Evolutionary conservation across 495 filamentous ascomycete genomes (phyloP), one percentile per base, ranked within the genome.

Genomic region (Xylaria telfairii): DNA sequence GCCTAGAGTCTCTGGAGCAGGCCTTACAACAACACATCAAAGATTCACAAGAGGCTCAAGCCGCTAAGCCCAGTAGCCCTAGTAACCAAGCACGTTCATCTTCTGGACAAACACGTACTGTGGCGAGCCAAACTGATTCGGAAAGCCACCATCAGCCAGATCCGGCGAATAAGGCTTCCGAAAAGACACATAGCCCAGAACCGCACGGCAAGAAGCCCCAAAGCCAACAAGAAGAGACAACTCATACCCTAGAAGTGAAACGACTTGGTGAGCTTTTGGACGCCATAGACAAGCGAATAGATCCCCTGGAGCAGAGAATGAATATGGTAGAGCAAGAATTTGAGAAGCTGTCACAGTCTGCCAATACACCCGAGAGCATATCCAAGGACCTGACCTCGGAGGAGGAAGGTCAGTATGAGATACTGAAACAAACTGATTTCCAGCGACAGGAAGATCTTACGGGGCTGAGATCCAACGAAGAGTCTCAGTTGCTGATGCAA

Each of bases 341-440:
- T n/a, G 67, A 69, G 56, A 61, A 62, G 28, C n/a, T 62, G 21
- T 61, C 67, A 32, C 57, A 69, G 7, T 39, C 56, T 39, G 41
- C 42, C 26, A 30, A 44, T 9, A 60, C 56, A 12, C 42, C 56
- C 21, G 67, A 69, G 37, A 61, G 67, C 34, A 61, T 61, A 62
- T 4, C 56, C 9, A 49, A 64, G 46, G 59, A 41, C 26, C 12
- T 9, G 7, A 19, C 46, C 4, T 5, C 39, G 4, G 67, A 69
- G 7, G 67, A 69, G 21, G 59, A 64, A 44, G 49, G 68, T 24
- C 68, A 64, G 47, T 63, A 63, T 64, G 68, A 70, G 53, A 70
- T 65, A 34, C 26, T 70, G 41, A 65, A 49, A 19, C 60, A 49
- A 59, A 59, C 68, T 24, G 44, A 70, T 51, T 70, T 70, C 61